Evolutionary conservation across 441 rosid genomes (phyloP), one percentile per base, ranked within the genome.

Genomic region (Codiaeum variegatum): DNA sequence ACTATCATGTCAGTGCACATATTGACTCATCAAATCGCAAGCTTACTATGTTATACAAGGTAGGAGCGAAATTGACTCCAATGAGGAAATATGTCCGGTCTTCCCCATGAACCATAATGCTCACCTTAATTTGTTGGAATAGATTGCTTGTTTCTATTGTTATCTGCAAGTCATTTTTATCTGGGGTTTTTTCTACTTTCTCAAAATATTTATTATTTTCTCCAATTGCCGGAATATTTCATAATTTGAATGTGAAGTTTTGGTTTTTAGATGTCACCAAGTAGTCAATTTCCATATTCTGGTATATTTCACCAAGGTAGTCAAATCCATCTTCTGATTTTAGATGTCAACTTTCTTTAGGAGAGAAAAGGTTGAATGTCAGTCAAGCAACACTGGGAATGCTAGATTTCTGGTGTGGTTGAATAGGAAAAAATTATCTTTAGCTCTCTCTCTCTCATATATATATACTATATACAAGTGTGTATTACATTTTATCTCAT

Each of bases 21-120:
- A 93, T 96, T 70, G 99, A 96, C 82, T 79, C 90, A 9, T 81
- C 80, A 82, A 91, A 80, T 83, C 96, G 90, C 69, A 93, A 90
- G 83, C 82, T 96, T 79, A 96, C 99, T 73, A 96, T 96, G 98
- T 88, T 96, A 69, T 96, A 96, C 86, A 93, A 91, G 99, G 99
- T 94, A 78, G n/a, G 72, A 61, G 4, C 40, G 24, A 40, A 78
- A 55, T 67, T 29, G 24, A 69, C 62, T 29, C 28, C 12, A n/a
- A 11, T 19, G 23, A 28, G 26, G 29, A 16, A 29, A 26, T 23
- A 51, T 49, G 9, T 55, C 28, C 1, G 54, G 65, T 34, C 47
- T 55, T 38, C 64, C 28, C n/a, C n/a, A 4, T 66, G 28, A 62
- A 31, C 62, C 19, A 6, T 38, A 62, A 75, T 49, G 64, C 47